phyloP scores from a whole-genome alignment of 768 basidiomycete genomes.

The Saitozyma podzolica region DNA sequence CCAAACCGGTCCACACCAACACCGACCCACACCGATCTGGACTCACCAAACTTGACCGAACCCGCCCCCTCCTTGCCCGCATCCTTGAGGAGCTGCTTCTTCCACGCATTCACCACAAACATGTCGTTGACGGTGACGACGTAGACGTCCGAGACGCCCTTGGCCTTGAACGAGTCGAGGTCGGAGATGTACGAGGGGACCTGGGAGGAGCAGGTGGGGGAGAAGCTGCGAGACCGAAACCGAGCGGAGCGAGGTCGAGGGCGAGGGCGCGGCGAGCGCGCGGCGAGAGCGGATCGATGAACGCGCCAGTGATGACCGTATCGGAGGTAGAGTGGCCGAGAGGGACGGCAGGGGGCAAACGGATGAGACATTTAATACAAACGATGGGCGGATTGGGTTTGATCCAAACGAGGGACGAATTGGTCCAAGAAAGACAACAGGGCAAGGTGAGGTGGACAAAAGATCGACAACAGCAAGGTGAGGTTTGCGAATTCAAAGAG shows the following conservation, averaged over 20 bases:
- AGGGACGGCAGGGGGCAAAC: no score
- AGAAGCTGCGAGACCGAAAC: slow-evolving; percentile 55
- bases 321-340: no score
- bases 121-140: slow-evolving; percentile 77
- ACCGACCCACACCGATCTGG: background rate
- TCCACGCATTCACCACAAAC: slow-evolving; percentile 58
- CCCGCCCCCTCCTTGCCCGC: slow-evolving; percentile 57
- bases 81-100: slow-evolving; percentile 55
- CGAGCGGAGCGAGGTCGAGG: background rate
- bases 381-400: no score
- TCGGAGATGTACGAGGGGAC: slow-evolving; percentile 64
- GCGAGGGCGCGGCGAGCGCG: background rate
- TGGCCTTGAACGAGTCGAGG: slow-evolving; percentile 70
- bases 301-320: no score
- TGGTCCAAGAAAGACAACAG: no score
- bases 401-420: no score
- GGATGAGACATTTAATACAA: no score
- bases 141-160: slow-evolving; percentile 68
- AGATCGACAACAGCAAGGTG: no score
- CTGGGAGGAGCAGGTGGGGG: slow-evolving; percentile 65
- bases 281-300: no score
- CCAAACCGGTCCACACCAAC: background rate
- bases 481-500: no score
- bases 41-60: slow-evolving; percentile 57
- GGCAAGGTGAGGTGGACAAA: no score